Evolutionary conservation across 805 yeast genomes (phyloP), one percentile per base, ranked within the genome.

Genomic region (Pichia pseudocactophila): DNA sequence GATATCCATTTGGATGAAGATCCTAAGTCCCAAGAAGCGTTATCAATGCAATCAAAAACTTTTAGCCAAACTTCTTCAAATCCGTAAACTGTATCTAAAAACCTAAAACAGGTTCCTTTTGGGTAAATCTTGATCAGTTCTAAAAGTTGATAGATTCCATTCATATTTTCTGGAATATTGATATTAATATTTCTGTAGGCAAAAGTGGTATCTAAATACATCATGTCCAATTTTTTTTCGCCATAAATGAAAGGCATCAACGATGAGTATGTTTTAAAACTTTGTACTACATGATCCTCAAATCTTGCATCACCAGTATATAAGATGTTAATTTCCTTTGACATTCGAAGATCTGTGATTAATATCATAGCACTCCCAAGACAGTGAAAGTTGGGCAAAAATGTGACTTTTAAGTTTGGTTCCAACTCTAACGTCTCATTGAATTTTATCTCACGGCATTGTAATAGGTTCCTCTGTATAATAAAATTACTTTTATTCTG

Each of bases 171-270:
- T n/a, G 37, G n/a, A 6, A 49, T 52, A 7, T 42, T 43, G 6
- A 47, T 47, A 13, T 50, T 42, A 2, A 37, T 37, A 2, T 19
- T 7, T 26, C 51, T 33, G 34, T 46, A 50, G 2, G 48, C 43
- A 42, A 49, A 53, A 2, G 53, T 52, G 3, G 56, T 50, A 34
- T 53, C 57, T 20, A 53, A 20, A 31, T 52, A 53, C 7, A 53
- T 30, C 6, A 41, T 36, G 27, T 45, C 39, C 3, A 52, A 15
- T 19, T 16, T 17, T n/a, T 26, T 33, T 2, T 37, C 16, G 5
- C 46, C 46, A 19, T 34, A 41, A 3, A 42, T 34, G 20, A 27
- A 50, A 5, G 47, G 41, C 4, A 35, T 15, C 7, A 51, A 22
- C 11, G 19, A 18, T 3, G 30, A 28, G 27, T 43, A 42, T 18